phyloP scores from a whole-genome alignment of 2,329 filamentous ascomycete species.

The Nectriaceae sp. region DNA sequence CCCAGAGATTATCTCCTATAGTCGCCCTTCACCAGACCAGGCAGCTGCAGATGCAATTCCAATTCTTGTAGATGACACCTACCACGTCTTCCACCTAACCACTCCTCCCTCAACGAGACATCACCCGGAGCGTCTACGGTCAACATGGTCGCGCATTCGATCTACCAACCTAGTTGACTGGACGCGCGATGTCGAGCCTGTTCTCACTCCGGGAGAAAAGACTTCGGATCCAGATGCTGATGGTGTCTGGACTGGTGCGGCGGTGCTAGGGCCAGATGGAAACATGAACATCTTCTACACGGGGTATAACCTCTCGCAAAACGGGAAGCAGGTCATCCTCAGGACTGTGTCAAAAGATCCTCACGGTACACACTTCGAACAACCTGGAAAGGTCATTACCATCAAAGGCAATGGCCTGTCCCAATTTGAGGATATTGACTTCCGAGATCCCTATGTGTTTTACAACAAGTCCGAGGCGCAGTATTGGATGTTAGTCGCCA shows the following conservation, averaged over 20 bases:
- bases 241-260: conserved; percentile 37
- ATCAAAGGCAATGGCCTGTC: conserved; percentile 22
- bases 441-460: conserved; percentile 39
- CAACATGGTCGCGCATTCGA: conserved; percentile 34
- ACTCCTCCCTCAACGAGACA: conserved; percentile 35
- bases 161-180: conserved; percentile 33
- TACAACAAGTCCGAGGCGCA: conserved; percentile 29
- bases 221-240: conserved; percentile 30
- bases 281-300: conserved; percentile 40
- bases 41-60: conserved; percentile 40
- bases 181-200: conserved; percentile 28
- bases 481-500: conserved; percentile 42
- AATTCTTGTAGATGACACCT: conserved; percentile 36
- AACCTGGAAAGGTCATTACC: conserved; percentile 22
- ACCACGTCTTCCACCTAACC: conserved; percentile 39
- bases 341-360: conserved; percentile 27
- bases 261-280: conserved; percentile 32
- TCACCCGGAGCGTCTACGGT: conserved; percentile 34
- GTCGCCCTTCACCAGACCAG: conserved; percentile 28
- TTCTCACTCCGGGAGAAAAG: conserved; percentile 24
- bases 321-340: conserved; percentile 36
- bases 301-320: conserved; percentile 33
- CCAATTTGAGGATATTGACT: conserved; percentile 36
- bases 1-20: conserved; percentile 28
- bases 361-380: conserved; percentile 30